These are phyloP conservation scores for Pelargonium myrrhifolium DNA, from an alignment of 441 rosid species.

Conservation along the genomic window DNA sequence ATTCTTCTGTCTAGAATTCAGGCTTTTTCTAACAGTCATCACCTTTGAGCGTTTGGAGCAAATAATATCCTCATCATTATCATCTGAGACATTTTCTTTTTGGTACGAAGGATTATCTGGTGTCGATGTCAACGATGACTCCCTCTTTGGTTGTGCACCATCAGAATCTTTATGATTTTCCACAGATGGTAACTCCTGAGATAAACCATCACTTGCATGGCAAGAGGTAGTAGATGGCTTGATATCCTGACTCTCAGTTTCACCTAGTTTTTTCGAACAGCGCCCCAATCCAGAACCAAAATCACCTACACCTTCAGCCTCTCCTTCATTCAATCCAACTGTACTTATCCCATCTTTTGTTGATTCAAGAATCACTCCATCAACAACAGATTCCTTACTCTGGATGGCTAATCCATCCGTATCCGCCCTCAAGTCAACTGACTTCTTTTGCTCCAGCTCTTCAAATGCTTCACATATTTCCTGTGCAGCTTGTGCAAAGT, in stretches of 20 bases:
- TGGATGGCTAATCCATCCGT: slow-evolving; percentile 31
- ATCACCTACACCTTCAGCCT: slow-evolving; percentile 30
- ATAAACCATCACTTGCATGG: slow-evolving; percentile 30
- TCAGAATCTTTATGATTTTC: slow-evolving; percentile 30
- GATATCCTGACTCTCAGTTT: slow-evolving; percentile 40
- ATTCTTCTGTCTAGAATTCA: slow-evolving; percentile 4
- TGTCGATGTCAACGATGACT: slow-evolving; percentile 24
- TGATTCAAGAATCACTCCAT: slow-evolving; percentile 33
- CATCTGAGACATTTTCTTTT: slow-evolving; percentile 33
- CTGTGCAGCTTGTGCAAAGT: slow-evolving; percentile 73
- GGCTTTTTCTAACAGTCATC: background rate
- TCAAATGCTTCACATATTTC: slow-evolving; percentile 79
- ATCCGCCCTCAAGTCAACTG: slow-evolving; percentile 36
- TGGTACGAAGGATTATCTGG: slow-evolving; percentile 25
- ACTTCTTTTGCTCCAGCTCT: slow-evolving; percentile 44
- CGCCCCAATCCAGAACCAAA: slow-evolving; percentile 32
- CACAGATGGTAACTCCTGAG: slow-evolving; percentile 33
- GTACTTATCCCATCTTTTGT: slow-evolving; percentile 28
- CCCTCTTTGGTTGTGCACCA: slow-evolving; percentile 29
- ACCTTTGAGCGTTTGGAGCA: slow-evolving; percentile 23
- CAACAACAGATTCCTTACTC: slow-evolving; percentile 38
- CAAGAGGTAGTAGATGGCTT: slow-evolving; percentile 35
- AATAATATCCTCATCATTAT: slow-evolving; percentile 27
- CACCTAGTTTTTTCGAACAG: slow-evolving; percentile 29
- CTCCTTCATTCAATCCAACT: slow-evolving; percentile 28